Evolutionary conservation across 2,329 filamentous ascomycete species (phyloP), one percentile per base, ranked within the genome.

Genomic region (Endocalyx cinctus): DNA sequence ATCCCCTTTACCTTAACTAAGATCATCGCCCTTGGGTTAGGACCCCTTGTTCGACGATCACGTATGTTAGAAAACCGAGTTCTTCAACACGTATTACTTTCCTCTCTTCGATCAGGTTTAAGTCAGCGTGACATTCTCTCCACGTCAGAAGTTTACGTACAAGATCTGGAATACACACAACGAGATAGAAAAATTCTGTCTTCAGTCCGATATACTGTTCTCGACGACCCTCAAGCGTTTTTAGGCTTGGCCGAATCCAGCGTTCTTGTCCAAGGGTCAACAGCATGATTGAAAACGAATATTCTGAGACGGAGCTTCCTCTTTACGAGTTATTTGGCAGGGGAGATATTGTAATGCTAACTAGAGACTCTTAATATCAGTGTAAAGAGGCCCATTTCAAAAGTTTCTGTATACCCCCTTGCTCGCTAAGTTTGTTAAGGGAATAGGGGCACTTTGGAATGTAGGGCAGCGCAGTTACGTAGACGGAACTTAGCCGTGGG

Each of bases 221-320:
- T 47, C 17, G 41, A 47, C 31, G 45, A 46, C 18, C 42, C 44
- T 11, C 32, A 46, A 20, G 46, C 17, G 20, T 49, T 47, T 22
- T 32, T 46, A 27, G 28, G 34, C 29, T 29, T 45, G 31, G 46
- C 46, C 28, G 39, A 45, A 13, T 44, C 27, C 25, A 46, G 39
- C 39, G 33, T 47, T 22, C 45, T 47, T 33, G 25, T 49, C 14
- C 27, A 20, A 37, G 39, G 29, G 39, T 32, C 17, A 37, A 5
- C 25, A 27, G 23, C 17, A 42, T 42, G 39, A 33, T 42, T 28
- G 37, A 39, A 20, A 33, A 42, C 27, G 39, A 42, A 6, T 42
- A 42, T 37, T 27, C 4, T 28, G 14, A 11, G 10, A 26, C 35
- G 29, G 7, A 31, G 25, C 32, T 42, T 37, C 37, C 39, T 17